These are phyloP conservation scores for Trichoderma orchidacearum DNA, from an alignment of 495 filamentous ascomycete species.

Conservation along the genomic window DNA sequence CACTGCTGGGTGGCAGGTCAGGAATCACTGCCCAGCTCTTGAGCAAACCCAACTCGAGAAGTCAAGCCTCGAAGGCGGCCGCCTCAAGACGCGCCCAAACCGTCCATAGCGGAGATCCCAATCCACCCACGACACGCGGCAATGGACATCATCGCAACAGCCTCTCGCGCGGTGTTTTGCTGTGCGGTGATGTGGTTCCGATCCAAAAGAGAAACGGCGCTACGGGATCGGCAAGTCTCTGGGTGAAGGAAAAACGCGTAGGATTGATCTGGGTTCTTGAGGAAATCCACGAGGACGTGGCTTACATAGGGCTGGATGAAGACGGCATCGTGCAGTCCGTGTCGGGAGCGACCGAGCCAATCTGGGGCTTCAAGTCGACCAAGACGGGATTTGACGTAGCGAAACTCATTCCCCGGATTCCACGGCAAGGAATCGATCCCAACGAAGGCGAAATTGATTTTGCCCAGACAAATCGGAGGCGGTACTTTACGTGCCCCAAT, in stretches of 20 bases:
- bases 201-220: conserved; percentile 90
- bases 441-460: conserved; percentile 57
- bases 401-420: conserved; percentile 65
- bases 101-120: conserved; percentile 61
- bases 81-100: conserved; percentile 48
- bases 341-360: conserved; percentile 54
- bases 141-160: conserved; percentile 41
- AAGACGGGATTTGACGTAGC: conserved; percentile 56
- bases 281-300: conserved; percentile 92
- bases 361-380: conserved; percentile 65
- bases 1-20: conserved; percentile 41
- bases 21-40: conserved; percentile 77
- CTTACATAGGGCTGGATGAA: conserved; percentile 55
- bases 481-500: conserved; percentile 71
- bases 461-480: conserved; percentile 49
- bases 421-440: conserved; percentile 51
- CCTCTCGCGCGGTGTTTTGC: conserved; percentile 78
- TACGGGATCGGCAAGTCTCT: conserved; percentile 82
- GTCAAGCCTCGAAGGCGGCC: conserved; percentile 24
- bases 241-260: conserved; percentile 94
- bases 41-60: conserved; percentile 72
- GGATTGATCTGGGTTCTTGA: conserved; percentile 95
- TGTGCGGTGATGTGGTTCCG: conserved; percentile 94
- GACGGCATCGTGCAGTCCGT: conserved; percentile 55
- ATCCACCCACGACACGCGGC: conserved; percentile 35